Percentiles rank a stretch among this genome's conserved stretches.
Evolutionary conservation across 768 basidiomycete species (phyloP).

Genomic region (Leccinellum luteum): DNA sequence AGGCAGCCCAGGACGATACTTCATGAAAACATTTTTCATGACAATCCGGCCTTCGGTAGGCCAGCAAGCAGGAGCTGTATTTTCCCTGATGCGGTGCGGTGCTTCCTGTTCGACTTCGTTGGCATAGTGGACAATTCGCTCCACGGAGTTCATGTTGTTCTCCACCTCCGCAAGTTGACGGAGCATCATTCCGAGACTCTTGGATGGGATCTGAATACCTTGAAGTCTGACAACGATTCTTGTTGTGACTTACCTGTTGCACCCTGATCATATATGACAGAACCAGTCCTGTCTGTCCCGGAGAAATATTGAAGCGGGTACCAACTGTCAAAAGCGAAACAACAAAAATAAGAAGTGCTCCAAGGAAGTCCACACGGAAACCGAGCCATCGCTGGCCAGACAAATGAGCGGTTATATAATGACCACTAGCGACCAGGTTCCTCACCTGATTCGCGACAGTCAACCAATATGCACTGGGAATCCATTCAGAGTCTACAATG

Average conservation of each 20-base stretch:
- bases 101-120: slow-evolving; percentile 81
- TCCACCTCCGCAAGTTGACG: slow-evolving; percentile 83
- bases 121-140: slow-evolving; percentile 81
- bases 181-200: slow-evolving; percentile 73
- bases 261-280: slow-evolving; percentile 79
- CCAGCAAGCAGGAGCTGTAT: slow-evolving; percentile 64
- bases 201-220: slow-evolving; percentile 1
- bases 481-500: not conserved
- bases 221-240: not conserved
- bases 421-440: not conserved
- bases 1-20: slow-evolving; percentile 86
- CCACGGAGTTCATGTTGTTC: slow-evolving; percentile 92
- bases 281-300: slow-evolving; percentile 73
- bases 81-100: slow-evolving; percentile 60
- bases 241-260: slow-evolving; percentile 54
- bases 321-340: slow-evolving; percentile 80
- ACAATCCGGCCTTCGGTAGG: slow-evolving; percentile 71
- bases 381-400: slow-evolving; percentile 72
- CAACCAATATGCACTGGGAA: slow-evolving; percentile 72
- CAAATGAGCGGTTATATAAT: not conserved
- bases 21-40: slow-evolving; percentile 73
- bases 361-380: slow-evolving; percentile 85
- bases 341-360: slow-evolving; percentile 64
- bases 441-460: slow-evolving; percentile 76
- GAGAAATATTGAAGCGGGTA: slow-evolving; percentile 69